phyloP scores from a whole-genome alignment of 768 basidiomycete genomes.

The Boletus sp. region DNA sequence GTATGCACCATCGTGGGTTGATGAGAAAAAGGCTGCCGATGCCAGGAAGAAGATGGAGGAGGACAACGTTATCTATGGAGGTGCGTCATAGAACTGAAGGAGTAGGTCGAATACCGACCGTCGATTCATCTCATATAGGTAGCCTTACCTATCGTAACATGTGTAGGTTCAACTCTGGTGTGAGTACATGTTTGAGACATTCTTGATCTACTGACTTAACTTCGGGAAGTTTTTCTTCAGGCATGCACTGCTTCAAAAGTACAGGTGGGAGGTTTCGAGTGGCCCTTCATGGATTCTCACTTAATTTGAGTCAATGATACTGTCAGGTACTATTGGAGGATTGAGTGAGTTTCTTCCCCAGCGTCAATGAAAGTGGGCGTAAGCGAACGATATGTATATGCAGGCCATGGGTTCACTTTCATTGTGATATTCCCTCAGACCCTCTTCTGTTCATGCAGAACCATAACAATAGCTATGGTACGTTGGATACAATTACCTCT shows the following conservation, averaged over 20 bases:
- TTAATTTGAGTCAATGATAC: background rate
- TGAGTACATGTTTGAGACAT: conserved; percentile 29
- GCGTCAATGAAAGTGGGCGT: conserved; percentile 36
- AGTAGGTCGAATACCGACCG: background rate
- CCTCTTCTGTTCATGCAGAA: conserved; percentile 60
- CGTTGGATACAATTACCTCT: background rate
- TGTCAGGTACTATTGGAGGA: conserved; percentile 30
- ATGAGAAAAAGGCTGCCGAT: conserved; percentile 57
- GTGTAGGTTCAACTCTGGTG: conserved; percentile 75
- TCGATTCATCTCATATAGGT: background rate
- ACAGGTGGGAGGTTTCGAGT: conserved; percentile 22
- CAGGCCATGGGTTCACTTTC: conserved; percentile 52
- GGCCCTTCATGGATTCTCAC: background rate
- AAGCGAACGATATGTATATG: background rate
- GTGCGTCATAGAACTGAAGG: conserved; percentile 26
- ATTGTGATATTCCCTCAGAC: conserved; percentile 48
- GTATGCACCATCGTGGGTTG: conserved; percentile 71
- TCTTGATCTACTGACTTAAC: background rate
- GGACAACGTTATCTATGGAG: conserved; percentile 48
- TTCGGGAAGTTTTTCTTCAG: conserved; percentile 49
- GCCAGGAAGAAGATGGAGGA: conserved; percentile 52
- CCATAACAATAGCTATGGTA: conserved; percentile 53
- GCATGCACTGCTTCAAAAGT: conserved; percentile 28
- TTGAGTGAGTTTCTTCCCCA: conserved; percentile 24
- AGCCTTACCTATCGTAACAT: conserved; percentile 58